These are phyloP conservation scores for Aureoboletus auriporus DNA, from an alignment of 768 basidiomycete species.

Conservation along the genomic window DNA sequence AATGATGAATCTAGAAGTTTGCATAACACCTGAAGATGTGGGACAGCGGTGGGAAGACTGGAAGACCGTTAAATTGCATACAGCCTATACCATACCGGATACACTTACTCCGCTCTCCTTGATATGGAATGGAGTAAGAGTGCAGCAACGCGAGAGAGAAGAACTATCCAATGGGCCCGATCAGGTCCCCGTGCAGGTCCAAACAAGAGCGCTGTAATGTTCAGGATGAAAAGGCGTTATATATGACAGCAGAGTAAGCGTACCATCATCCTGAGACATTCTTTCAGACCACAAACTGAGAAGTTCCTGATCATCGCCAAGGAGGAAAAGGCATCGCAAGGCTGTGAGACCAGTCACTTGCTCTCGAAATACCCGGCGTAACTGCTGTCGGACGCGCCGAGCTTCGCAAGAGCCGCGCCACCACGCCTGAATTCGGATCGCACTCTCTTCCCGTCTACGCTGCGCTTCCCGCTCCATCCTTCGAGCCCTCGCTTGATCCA, in stretches of 20 bases:
- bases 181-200: conserved; percentile 35
- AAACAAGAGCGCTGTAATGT: conserved; percentile 37
- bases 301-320: conserved; percentile 39
- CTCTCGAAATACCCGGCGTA: conserved; percentile 47
- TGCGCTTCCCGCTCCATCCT: conserved; percentile 54
- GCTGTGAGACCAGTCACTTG: conserved; percentile 54
- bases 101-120: conserved; percentile 44
- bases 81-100: not conserved
- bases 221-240: not conserved
- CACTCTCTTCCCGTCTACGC: conserved; percentile 54
- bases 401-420: conserved; percentile 54
- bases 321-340: conserved; percentile 61
- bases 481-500: conserved; percentile 58
- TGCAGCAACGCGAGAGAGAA: conserved; percentile 47
- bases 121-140: conserved; percentile 54
- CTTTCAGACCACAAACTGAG: conserved; percentile 32
- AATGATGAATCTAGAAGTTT: conserved; percentile 36
- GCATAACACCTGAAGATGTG: conserved; percentile 50
- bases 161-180: conserved; percentile 53
- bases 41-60: conserved; percentile 45
- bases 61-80: not conserved
- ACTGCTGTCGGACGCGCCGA: conserved; percentile 36
- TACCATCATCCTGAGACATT: conserved; percentile 20
- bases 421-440: conserved; percentile 62
- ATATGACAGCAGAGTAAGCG: not conserved